Conservation (phyloP, 78 protist species). For the Tieghemostelium lacteum region DNA sequence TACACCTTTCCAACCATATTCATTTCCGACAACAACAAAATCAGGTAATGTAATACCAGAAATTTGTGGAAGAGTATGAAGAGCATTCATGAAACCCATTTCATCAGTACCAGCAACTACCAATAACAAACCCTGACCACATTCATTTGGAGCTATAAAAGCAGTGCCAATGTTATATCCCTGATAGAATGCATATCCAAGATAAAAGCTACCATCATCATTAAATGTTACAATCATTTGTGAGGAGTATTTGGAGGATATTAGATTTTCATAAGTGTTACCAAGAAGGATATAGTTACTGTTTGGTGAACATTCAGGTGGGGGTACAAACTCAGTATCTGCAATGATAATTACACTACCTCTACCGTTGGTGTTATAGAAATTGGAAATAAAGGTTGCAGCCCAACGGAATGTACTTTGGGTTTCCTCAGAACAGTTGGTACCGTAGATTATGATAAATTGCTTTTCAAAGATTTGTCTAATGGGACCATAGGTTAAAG, state of each 20-base stretch:
- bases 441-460: slow-evolving; percentile 39
- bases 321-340: slow-evolving; percentile 17
- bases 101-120: slow-evolving; percentile 15
- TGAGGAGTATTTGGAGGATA: slow-evolving; percentile 14
- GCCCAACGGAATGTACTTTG: slow-evolving; percentile 7
- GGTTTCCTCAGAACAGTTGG: not conserved
- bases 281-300: slow-evolving; percentile 45
- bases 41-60: slow-evolving; percentile 43
- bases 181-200: not conserved
- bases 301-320: not conserved
- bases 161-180: slow-evolving; percentile 10
- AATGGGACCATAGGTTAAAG: slow-evolving; percentile 50
- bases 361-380: slow-evolving; percentile 45
- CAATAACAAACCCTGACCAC: slow-evolving; percentile 38
- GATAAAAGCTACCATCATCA: not conserved
- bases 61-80: slow-evolving; percentile 32
- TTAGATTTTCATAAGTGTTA: slow-evolving; percentile 8
- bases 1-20: slow-evolving; percentile 46
- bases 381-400: slow-evolving; percentile 28
- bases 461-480: slow-evolving; percentile 51
- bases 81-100: slow-evolving; percentile 31
- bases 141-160: slow-evolving; percentile 41
- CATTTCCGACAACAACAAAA: slow-evolving; percentile 44
- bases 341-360: slow-evolving; percentile 27
- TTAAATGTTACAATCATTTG: too few species aligned